phyloP scores from a whole-genome alignment of 148 eudicot species.

The Nepenthes mirabilis region DNA sequence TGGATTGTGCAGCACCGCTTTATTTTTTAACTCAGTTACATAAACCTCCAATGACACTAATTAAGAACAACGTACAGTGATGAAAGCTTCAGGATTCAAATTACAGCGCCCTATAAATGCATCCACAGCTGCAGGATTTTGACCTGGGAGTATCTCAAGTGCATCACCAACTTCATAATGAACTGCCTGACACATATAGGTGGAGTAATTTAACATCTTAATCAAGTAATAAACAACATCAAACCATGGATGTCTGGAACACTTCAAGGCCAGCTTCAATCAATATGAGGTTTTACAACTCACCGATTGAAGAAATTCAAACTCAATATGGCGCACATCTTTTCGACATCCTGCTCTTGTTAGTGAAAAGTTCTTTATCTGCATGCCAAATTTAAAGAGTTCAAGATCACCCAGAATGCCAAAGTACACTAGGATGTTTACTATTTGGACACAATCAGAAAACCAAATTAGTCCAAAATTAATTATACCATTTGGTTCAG shows the following conservation, averaged over 20 bases:
- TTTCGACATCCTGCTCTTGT: constrained; percentile 43
- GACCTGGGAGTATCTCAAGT: constrained; percentile 82
- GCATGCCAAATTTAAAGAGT: constrained; percentile 7
- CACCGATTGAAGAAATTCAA: constrained; percentile 62
- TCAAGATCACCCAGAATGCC: not conserved
- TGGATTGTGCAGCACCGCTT: too few species aligned
- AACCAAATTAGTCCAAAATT: too few species aligned
- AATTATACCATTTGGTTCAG: too few species aligned
- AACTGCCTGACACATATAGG: constrained; percentile 31
- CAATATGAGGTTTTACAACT: constrained; percentile 14
- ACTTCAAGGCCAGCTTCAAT: not conserved
- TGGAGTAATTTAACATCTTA: not conserved
- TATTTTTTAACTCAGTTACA: not conserved
- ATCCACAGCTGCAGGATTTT: constrained; percentile 65
- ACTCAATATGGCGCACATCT: constrained; percentile 88
- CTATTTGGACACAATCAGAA: not conserved
- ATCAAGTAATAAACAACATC: not conserved
- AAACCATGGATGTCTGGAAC: too few species aligned
- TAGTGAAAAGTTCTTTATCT: constrained; percentile 47
- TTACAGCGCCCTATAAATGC: constrained; percentile 70
- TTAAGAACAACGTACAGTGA: constrained; percentile 38
- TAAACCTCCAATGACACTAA: not conserved
- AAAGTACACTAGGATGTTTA: too few species aligned
- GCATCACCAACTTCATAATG: constrained; percentile 87
- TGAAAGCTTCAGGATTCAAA: constrained; percentile 68